Evolutionary conservation across 805 yeast species (phyloP).

Genomic region (Myxozyma monticola): DNA sequence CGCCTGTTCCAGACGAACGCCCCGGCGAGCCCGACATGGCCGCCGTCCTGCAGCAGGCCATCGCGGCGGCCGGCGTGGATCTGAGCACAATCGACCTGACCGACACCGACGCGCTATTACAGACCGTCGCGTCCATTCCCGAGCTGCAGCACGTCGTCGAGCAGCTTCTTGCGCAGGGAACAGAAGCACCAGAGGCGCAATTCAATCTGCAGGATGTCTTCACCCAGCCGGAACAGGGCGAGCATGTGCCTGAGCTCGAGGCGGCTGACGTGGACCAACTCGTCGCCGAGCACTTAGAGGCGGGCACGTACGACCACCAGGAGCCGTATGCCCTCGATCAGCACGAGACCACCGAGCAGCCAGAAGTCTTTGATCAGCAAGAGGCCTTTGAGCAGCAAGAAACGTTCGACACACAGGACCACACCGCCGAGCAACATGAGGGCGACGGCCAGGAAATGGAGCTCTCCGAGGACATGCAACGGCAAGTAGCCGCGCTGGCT

Average conservation of each 20-base stretch:
- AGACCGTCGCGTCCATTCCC: too few species aligned
- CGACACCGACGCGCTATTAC: too few species aligned
- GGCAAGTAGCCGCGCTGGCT: constrained; percentile 11
- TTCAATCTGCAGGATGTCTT: too few species aligned
- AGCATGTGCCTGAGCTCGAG: too few species aligned
- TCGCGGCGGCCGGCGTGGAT: constrained; percentile 7
- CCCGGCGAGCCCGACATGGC: background rate
- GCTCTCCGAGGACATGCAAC: constrained; percentile 10
- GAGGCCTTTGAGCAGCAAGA: background rate
- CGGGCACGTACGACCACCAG: background rate
- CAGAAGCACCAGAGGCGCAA: too few species aligned
- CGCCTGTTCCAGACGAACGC: background rate
- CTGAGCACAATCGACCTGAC: too few species aligned
- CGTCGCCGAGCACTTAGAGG: too few species aligned
- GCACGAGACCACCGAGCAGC: background rate
- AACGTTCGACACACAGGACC: background rate
- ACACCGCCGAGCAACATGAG: background rate
- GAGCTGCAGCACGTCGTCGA: too few species aligned
- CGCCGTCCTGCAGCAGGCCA: constrained; percentile 3
- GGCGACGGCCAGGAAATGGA: background rate
- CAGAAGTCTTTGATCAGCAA: background rate
- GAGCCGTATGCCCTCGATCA: background rate
- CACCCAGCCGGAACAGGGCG: too few species aligned
- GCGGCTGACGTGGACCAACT: too few species aligned
- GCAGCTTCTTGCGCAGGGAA: too few species aligned